These are phyloP conservation scores for Boechera divaricarpa DNA, from an alignment of 345 rosid genomes.

Conservation along the genomic window DNA sequence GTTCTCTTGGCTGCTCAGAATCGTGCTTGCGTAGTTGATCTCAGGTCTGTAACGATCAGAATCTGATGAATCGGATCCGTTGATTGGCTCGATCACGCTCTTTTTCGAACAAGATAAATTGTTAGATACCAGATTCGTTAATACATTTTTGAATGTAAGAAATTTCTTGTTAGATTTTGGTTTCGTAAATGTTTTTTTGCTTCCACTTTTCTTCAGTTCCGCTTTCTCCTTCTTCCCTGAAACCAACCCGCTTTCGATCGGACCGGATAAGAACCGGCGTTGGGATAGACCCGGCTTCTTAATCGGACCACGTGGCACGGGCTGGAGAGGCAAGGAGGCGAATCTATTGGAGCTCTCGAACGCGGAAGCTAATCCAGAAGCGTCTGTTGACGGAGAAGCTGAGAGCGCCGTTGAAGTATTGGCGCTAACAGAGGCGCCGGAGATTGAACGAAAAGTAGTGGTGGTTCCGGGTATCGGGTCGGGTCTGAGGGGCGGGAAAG, in stretches of 20 bases:
- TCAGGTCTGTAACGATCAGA: conserved; percentile 30
- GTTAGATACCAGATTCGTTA: conserved; percentile 52
- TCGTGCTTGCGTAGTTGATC: conserved; percentile 22
- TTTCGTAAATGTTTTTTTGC: conserved; percentile 20
- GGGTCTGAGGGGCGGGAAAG: conserved; percentile 48
- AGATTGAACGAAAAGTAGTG: conserved; percentile 73
- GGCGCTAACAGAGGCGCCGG: conserved; percentile 97
- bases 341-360: conserved; percentile 84
- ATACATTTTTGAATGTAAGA: conserved; percentile 35
- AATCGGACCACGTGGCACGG: conserved; percentile 61
- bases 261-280: conserved; percentile 50
- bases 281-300: conserved; percentile 46
- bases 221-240: conserved; percentile 44
- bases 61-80: conserved; percentile 42
- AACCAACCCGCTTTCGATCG: conserved; percentile 52
- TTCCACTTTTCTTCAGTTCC: conserved; percentile 29
- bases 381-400: conserved; percentile 52
- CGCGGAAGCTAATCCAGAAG: conserved; percentile 55
- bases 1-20: conserved; percentile 29
- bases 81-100: conserved; percentile 45
- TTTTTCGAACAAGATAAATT: conserved; percentile 48
- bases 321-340: conserved; percentile 81
- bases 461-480: conserved; percentile 51
- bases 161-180: conserved; percentile 45
- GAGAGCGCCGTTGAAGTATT: conserved; percentile 78